Conservation (phyloP, 2,329 filamentous ascomycete species). For the Sarocladium brachiariae region DNA sequence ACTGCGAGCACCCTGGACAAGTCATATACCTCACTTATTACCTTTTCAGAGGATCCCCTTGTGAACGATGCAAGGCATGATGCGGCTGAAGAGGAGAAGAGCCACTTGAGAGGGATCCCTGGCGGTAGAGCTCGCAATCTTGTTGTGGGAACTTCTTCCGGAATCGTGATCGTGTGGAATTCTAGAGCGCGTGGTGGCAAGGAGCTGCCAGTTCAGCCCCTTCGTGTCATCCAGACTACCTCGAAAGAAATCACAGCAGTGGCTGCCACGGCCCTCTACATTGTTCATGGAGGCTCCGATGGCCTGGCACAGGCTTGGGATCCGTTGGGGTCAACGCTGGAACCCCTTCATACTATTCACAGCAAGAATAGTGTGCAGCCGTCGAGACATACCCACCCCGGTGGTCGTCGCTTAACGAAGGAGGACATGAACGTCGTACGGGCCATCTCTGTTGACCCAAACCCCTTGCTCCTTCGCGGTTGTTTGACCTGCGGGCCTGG, state of each 20-base stretch:
- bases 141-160: conserved; percentile 71
- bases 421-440: conserved; percentile 5
- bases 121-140: conserved; percentile 78
- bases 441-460: conserved; percentile 82
- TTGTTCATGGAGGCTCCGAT: conserved; percentile 91
- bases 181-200: conserved; percentile 51
- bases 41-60: conserved; percentile 71
- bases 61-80: background rate
- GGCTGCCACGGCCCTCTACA: conserved; percentile 75
- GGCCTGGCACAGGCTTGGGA: conserved; percentile 97
- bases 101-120: conserved; percentile 54
- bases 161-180: conserved; percentile 79
- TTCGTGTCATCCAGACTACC: conserved; percentile 82
- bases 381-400: conserved; percentile 61
- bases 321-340: conserved; percentile 71
- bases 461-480: conserved; percentile 77
- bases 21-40: conserved; percentile 65
- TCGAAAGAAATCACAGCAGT: conserved; percentile 82
- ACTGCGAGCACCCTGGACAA: conserved; percentile 65
- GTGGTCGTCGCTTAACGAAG: conserved; percentile 58
- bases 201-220: conserved; percentile 50
- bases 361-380: conserved; percentile 76
- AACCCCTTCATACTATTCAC: conserved; percentile 80
- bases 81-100: background rate
- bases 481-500: conserved; percentile 82